A percentile compares a stretch with the other conserved stretches of the same genome.
Conservation (phyloP, 192 early-diverging fungal genomes). For the Entomortierella beljakovae region DNA sequence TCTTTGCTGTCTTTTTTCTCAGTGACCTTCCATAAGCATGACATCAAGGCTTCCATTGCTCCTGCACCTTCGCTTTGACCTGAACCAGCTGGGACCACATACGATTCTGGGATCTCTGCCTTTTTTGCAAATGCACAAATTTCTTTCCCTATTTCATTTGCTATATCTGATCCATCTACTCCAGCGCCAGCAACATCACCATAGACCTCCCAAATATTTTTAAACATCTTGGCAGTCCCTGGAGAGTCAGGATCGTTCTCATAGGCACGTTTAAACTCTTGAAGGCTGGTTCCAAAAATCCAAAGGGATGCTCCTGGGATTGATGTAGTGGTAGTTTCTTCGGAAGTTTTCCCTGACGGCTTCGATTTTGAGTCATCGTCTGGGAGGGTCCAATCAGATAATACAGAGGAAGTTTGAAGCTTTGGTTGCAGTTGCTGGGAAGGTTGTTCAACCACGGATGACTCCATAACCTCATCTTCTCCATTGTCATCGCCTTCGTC, state of each 20-base stretch:
- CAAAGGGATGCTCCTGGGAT: constrained; percentile 60
- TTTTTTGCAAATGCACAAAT: constrained; percentile 47
- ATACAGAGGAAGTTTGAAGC: constrained; percentile 2
- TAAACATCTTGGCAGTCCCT: constrained; percentile 59
- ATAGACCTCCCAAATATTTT: constrained; percentile 58
- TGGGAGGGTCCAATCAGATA: constrained; percentile 35
- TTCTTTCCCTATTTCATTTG: constrained; percentile 60
- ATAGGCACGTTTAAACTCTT: constrained; percentile 49
- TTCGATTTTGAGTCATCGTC: background rate
- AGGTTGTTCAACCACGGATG: constrained; percentile 25
- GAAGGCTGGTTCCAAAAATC: constrained; percentile 63
- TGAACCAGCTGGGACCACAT: constrained; percentile 33
- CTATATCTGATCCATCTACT: constrained; percentile 33
- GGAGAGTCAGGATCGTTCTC: constrained; percentile 15
- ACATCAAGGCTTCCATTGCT: constrained; percentile 22
- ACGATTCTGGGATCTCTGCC: constrained; percentile 43
- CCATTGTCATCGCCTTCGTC: constrained; percentile 16
- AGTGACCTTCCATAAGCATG: constrained; percentile 37
- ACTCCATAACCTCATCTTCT: constrained; percentile 51
- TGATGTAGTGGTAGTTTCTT: constrained; percentile 3
- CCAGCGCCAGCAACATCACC: constrained; percentile 57
- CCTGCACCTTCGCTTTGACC: constrained; percentile 6
- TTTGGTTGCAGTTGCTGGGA: constrained; percentile 13
- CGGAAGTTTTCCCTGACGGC: background rate
- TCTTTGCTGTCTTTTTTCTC: constrained; percentile 26